Evolutionary conservation across 805 yeast species (phyloP), one percentile per base, ranked within the genome.

Genomic region (Yarrowia sp.): DNA sequence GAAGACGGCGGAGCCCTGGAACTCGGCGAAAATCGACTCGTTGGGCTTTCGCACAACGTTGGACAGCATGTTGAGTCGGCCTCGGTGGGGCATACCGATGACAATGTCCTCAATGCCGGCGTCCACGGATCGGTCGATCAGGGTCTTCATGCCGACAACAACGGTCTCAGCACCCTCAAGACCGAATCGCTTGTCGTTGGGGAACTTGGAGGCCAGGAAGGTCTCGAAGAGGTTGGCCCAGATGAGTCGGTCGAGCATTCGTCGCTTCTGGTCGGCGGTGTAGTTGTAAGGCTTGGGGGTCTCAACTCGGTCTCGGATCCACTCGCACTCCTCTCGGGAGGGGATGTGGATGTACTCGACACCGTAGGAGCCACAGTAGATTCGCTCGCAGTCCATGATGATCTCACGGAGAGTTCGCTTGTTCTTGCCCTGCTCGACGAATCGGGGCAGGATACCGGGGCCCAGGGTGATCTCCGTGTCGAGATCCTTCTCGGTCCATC

Each of bases 31-130:
- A 73, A 94, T 94, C 56, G 97, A 91, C 80, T 93, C 98, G 75
- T 94, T 92, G 71, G 99, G 98, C 77, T 94, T 94, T 80, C 99
- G 88, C 55, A 94, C 97, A 70, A 94, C 98, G 79, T 94, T 94
- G 64, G 98, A 90, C 77, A 94, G 84, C 87, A 94, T 92, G 77
- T 94, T 94, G 71, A 94, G 82, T 80, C 99, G 87, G 78, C 99
- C 99, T 83, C 99, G 89, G 78, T 94, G 99, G 61, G 99, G 97
- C 98, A 94, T 94, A 80, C 99, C 99, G 70, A 94, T 87, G 71
- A 93, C 96, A 65, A 94, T 86, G 74, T 93, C 98, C 77, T 92
- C 97, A 60, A 93, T 87, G 70, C 99, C 99, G 65, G 80, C 78
- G 42, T 71, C 76, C 56, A 92, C 98, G 46, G 97, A 83, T 68